Conservation (phyloP, 768 basidiomycete genomes). For the Xerocomellus chrysenteron region DNA sequence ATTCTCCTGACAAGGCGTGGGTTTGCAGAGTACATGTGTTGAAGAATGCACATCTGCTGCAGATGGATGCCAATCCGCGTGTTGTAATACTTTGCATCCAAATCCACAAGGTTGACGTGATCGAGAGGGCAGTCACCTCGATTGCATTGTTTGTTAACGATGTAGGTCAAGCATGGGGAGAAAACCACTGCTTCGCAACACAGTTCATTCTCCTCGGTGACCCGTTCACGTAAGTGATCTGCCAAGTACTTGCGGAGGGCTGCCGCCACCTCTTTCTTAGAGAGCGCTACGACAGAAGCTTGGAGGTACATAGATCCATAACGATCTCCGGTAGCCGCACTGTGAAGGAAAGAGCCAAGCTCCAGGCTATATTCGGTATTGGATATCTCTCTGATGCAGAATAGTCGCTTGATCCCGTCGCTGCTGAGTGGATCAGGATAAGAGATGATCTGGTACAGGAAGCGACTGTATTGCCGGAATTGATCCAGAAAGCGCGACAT, state of each 20-base stretch:
- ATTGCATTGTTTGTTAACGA: conserved; percentile 34
- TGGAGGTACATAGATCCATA: neutral
- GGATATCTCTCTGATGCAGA: conserved; percentile 9
- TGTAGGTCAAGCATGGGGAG: conserved; percentile 39
- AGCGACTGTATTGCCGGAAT: conserved; percentile 2
- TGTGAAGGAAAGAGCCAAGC: conserved; percentile 7
- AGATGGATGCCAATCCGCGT: conserved; percentile 44
- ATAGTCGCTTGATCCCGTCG: conserved; percentile 29
- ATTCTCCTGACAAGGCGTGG: neutral
- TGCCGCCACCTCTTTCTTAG: conserved; percentile 20
- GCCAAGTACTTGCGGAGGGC: conserved; percentile 25
- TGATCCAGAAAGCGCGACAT: neutral
- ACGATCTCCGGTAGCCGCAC: neutral
- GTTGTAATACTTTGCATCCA: conserved; percentile 37
- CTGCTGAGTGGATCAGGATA: conserved; percentile 1
- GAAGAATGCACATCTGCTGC: conserved; percentile 49
- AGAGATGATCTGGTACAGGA: conserved; percentile 1
- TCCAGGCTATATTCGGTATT: conserved; percentile 4
- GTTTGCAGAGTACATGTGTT: conserved; percentile 23
- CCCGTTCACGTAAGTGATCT: conserved; percentile 25
- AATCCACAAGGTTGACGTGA: conserved; percentile 31
- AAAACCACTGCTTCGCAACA: conserved; percentile 34
- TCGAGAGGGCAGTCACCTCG: conserved; percentile 32
- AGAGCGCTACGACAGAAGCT: conserved; percentile 14
- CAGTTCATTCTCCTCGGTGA: conserved; percentile 32